phyloP scores from a whole-genome alignment of 352 stramenopile species.

The Phytophthora uliginosa region DNA sequence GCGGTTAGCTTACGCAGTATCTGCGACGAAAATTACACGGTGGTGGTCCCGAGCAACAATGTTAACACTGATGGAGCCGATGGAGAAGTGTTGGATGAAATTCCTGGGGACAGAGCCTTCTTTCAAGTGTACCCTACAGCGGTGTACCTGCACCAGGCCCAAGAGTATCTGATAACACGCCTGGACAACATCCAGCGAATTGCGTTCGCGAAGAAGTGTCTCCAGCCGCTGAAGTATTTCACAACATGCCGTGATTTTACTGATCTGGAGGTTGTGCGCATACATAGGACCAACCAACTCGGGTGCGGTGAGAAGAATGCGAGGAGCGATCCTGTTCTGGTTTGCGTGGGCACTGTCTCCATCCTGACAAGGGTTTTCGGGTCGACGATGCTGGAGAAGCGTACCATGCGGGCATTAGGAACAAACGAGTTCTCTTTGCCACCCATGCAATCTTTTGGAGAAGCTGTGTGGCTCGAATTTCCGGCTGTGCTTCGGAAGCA shows the following conservation, averaged over 20 bases:
- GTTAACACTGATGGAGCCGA: constrained; percentile 36
- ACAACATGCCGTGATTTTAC: constrained; percentile 91
- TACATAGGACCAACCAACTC: constrained; percentile 44
- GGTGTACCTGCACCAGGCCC: constrained; percentile 93
- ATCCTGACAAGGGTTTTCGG: constrained; percentile 87
- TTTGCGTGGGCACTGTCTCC: constrained; percentile 81
- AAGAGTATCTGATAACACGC: constrained; percentile 92
- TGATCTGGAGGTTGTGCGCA: constrained; percentile 87
- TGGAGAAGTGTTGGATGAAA: constrained; percentile 80
- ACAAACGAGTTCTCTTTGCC: constrained; percentile 96
- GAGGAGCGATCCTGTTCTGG: constrained; percentile 28
- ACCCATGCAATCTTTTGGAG: constrained; percentile 95
- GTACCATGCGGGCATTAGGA: constrained; percentile 78
- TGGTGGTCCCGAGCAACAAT: constrained; percentile 71
- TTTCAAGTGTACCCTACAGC: constrained; percentile 94
- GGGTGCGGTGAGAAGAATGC: constrained; percentile 2
- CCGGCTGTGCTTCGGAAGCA: constrained; percentile 53
- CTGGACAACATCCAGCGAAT: constrained; percentile 80
- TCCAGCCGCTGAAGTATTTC: constrained; percentile 86
- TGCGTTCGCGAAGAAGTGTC: constrained; percentile 75
- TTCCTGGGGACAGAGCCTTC: constrained; percentile 89
- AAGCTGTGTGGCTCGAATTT: constrained; percentile 97
- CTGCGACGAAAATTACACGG: constrained; percentile 68
- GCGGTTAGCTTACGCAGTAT: constrained; percentile 78
- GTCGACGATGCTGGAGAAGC: constrained; percentile 88